Percentiles rank a stretch among this genome's conserved stretches.
Conservation (phyloP, 2,329 filamentous ascomycete genomes). For the Xylaria sp. region DNA sequence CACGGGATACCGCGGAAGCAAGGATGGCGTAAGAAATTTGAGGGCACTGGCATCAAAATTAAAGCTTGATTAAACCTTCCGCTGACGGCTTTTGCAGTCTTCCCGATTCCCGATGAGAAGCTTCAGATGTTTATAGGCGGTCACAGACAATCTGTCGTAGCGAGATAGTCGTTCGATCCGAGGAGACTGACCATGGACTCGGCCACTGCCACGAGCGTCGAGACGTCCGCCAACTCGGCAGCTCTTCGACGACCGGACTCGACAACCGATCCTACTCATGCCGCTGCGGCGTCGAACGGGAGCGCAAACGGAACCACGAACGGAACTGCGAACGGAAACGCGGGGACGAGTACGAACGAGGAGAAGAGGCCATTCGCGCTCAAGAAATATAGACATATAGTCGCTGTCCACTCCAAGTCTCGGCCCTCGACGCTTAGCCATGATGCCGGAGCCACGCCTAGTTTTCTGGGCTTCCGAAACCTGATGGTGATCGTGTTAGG, state of each 20-base stretch:
- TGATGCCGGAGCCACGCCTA: constrained; percentile 73
- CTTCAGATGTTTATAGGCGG: constrained; percentile 3
- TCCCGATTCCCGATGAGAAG: neutral
- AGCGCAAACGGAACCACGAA: constrained; percentile 7
- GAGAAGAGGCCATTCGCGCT: constrained; percentile 44
- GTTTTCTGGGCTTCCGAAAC: constrained; percentile 92
- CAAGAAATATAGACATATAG: constrained; percentile 87
- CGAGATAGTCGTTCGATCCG: constrained; percentile 9
- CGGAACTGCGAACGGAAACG: neutral
- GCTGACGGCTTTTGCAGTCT: constrained; percentile 9
- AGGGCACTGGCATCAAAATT: neutral
- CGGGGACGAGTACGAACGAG: too few relatives aligned
- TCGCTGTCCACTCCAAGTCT: constrained; percentile 75
- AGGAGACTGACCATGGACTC: constrained; percentile 43
- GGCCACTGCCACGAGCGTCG: constrained; percentile 43
- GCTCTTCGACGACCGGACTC: constrained; percentile 28
- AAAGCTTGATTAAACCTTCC: constrained; percentile 5
- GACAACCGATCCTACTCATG: constrained; percentile 6
- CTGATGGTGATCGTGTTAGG: constrained; percentile 92
- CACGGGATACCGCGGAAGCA: constrained; percentile 9
- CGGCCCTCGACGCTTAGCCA: constrained; percentile 83
- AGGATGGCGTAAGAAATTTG: constrained; percentile 11
- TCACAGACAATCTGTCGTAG: neutral
- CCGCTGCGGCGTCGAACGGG: constrained; percentile 1
- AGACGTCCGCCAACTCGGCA: constrained; percentile 26